phyloP scores from a whole-genome alignment of 306 rosid species.

The Casuarina glauca region DNA sequence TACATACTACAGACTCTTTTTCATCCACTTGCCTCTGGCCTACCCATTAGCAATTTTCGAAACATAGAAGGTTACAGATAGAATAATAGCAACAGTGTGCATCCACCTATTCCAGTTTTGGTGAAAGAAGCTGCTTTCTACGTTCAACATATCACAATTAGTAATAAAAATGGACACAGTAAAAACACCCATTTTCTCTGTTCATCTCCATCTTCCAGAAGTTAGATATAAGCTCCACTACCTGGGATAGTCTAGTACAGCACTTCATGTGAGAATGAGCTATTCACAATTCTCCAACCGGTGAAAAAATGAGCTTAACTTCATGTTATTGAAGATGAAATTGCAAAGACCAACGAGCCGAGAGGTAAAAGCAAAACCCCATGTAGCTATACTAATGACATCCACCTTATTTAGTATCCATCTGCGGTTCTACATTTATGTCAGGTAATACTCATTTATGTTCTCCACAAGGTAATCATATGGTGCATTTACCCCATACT shows the following conservation, averaged over 20 bases:
- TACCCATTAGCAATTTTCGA: constrained; percentile 17
- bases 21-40: constrained; percentile 16
- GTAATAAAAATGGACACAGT: constrained; percentile 18
- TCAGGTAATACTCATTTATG: constrained; percentile 57
- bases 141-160: constrained; percentile 34
- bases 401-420: constrained; percentile 37
- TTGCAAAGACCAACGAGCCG: constrained; percentile 18
- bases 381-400: constrained; percentile 31
- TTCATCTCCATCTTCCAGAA: constrained; percentile 23
- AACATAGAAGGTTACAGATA: constrained; percentile 23
- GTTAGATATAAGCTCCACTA: constrained; percentile 49
- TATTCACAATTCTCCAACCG: constrained; percentile 55
- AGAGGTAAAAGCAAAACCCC: constrained; percentile 27
- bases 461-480: constrained; percentile 74
- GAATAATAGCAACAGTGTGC: constrained; percentile 32
- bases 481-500: constrained; percentile 61
- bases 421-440: constrained; percentile 37
- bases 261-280: constrained; percentile 48
- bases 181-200: constrained; percentile 32
- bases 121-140: constrained; percentile 33
- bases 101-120: constrained; percentile 30
- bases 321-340: constrained; percentile 26
- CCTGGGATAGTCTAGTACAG: constrained; percentile 34
- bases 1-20: constrained; percentile 29
- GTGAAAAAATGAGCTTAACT: constrained; percentile 59